Evolutionary conservation across 768 basidiomycete species (phyloP), one percentile per base, ranked within the genome.

Genomic region (Austroboletus festivus): DNA sequence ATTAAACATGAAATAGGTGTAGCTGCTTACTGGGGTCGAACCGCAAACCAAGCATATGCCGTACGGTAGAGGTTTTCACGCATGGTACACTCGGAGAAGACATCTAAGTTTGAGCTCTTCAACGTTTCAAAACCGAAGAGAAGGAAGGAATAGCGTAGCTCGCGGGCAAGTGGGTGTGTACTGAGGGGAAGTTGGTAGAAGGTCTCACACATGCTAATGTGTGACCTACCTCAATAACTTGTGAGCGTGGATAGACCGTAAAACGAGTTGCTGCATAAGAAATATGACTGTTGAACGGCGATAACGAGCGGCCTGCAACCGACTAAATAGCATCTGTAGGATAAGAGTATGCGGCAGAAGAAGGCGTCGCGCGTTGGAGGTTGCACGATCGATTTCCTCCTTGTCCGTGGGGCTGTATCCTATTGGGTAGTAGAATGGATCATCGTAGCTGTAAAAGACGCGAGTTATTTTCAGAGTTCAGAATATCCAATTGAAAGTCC

Each of bases 271-370:
- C 55, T 93, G 85, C 45, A 94, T 82, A 15, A 95, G 75, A 44
- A 86, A 76, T 78, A 96, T 91, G 31, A 98, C 81, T 10, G 84
- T 84, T 0, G 86, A 83, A 47, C 86, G 77, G 31, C 86, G 80
- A 71, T 97, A 95, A 50, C 93, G 83, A 44, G 94, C 91, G 37
- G 95, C 90, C 70, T 98, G 95, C 55, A 96, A 76, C 38, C 93
- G 84, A 64, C 92, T 96, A 50, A 93, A 82, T 9, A 98, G 66
- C 77, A 97, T 87, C 55, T 93, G 85, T 39, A 98, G 65, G 22
- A 98, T 77, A 15, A 94, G 74, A 1, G 79, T 76, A 69, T 97
- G 96, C 5, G 96, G 92, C 2, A 80, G 75, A 9, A 98, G 77
- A 5, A 93, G 66, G 33, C 89, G 80, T 38, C 81, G 79, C 5